A percentile compares a stretch with the other conserved stretches of the same genome.
Conservation (phyloP, 768 basidiomycete genomes). For the Russula sp. region DNA sequence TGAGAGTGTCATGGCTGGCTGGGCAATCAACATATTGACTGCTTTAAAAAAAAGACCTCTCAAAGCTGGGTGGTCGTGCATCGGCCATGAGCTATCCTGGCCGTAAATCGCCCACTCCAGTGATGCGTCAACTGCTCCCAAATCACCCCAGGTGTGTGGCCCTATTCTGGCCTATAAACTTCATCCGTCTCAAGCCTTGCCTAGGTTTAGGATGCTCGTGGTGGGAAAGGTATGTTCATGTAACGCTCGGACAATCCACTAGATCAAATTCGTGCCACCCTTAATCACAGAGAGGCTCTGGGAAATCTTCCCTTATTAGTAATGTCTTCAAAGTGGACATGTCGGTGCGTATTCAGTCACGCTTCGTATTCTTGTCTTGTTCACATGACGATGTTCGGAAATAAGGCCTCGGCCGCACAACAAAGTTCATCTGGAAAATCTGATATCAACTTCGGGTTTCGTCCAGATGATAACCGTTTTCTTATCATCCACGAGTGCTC, state of each 20-base stretch:
- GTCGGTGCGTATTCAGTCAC: neutral
- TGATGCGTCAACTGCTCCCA: neutral
- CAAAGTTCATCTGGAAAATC: too few species aligned
- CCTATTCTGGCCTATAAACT: neutral
- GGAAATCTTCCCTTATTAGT: too few species aligned
- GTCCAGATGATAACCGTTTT: neutral
- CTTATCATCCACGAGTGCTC: neutral
- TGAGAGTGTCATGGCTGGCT: neutral
- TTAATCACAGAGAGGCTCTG: neutral
- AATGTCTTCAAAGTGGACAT: neutral
- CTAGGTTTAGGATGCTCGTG: constrained; percentile 8
- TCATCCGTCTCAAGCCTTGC: neutral
- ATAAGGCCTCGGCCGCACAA: neutral
- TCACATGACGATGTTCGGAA: neutral
- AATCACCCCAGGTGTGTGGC: neutral
- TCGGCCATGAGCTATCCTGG: neutral
- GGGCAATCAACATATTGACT: neutral
- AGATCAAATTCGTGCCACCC: neutral
- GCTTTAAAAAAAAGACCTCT: neutral
- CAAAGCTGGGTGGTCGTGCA: neutral
- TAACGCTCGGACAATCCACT: neutral
- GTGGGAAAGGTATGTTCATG: neutral
- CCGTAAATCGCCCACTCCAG: neutral
- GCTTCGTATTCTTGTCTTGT: neutral
- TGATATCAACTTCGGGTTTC: neutral